A percentile compares a stretch with the other conserved stretches of the same genome.
These are phyloP conservation scores for Hansenula sp. DNA, from an alignment of 1,139 yeast genomes.

Conservation along the genomic window DNA sequence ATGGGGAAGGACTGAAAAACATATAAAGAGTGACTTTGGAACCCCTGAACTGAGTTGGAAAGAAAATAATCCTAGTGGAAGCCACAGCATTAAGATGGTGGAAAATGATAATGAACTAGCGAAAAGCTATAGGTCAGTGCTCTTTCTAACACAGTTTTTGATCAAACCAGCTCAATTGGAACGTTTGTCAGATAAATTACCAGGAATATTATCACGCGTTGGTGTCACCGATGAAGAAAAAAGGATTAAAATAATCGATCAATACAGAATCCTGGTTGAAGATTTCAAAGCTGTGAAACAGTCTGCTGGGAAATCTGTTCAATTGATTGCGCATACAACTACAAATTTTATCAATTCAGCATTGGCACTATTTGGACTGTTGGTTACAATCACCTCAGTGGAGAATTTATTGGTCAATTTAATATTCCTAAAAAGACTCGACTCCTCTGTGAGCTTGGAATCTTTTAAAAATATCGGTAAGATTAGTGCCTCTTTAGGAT, in stretches of 20 bases:
- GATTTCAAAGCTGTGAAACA: not conserved
- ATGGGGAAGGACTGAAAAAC: no score
- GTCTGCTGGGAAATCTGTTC: not conserved
- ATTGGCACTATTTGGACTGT: not conserved
- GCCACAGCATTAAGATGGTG: no score
- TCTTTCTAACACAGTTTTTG: slow-evolving; percentile 14
- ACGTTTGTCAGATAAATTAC: not conserved
- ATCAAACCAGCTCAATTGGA: slow-evolving; percentile 3
- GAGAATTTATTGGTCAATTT: not conserved
- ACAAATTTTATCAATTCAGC: not conserved
- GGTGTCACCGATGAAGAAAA: not conserved
- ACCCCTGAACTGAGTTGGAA: no score
- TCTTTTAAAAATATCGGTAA: slow-evolving; percentile 8
- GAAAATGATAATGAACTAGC: not conserved
- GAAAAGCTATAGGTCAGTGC: slow-evolving; percentile 7
- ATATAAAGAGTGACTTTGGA: no score
- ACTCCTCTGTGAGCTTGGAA: slow-evolving; percentile 1
- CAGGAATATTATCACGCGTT: not conserved
- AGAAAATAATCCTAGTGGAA: no score
- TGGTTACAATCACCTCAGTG: not conserved
- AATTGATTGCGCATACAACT: not conserved
- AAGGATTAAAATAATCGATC: not conserved
- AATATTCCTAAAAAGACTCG: not conserved
- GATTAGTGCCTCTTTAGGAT: slow-evolving; percentile 7
- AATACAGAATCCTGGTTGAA: not conserved